Evolutionary conservation across 2,329 filamentous ascomycete species (phyloP).

Genomic region (Epichloe baconii): DNA sequence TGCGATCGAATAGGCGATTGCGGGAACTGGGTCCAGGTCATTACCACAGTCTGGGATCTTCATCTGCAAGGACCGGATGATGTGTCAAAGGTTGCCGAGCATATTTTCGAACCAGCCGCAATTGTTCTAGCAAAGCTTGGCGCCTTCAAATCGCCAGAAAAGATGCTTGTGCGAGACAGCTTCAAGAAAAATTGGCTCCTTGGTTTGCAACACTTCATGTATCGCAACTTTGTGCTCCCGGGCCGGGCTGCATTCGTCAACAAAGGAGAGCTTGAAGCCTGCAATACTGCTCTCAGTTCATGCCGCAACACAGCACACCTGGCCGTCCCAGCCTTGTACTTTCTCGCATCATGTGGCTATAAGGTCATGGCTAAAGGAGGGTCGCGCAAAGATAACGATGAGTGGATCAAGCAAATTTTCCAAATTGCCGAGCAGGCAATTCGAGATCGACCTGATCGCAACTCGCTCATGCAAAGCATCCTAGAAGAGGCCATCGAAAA

Average conservation of each 20-base stretch:
- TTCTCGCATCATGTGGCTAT: conserved; percentile 22
- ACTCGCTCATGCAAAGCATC: conserved; percentile 18
- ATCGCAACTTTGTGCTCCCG: conserved; percentile 37
- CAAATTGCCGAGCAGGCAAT: conserved; percentile 18
- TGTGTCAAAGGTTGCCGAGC: conserved; percentile 32
- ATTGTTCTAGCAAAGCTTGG: conserved; percentile 28
- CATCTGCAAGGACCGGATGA: conserved; percentile 38
- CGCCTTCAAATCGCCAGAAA: conserved; percentile 12
- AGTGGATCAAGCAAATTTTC: conserved; percentile 26
- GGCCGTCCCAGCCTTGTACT: conserved; percentile 32
- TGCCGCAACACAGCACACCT: conserved; percentile 21
- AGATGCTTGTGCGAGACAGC: conserved; percentile 6
- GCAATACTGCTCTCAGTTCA: conserved; percentile 28
- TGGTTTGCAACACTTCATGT: conserved; percentile 36
- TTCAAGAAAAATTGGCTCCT: conserved; percentile 27
- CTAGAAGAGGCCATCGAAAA: conserved; percentile 17
- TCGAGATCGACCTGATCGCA: conserved; percentile 12
- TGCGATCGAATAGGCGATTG: conserved; percentile 23
- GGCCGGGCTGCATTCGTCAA: conserved; percentile 34
- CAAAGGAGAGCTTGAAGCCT: conserved; percentile 25
- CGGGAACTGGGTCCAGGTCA: conserved; percentile 33
- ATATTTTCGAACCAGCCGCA: conserved; percentile 27
- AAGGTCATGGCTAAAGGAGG: conserved; percentile 13
- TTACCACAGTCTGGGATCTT: conserved; percentile 37
- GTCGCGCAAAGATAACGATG: conserved; percentile 21